phyloP scores from a whole-genome alignment of 2,329 filamentous ascomycete species.

The Harringtonia aguacate region DNA sequence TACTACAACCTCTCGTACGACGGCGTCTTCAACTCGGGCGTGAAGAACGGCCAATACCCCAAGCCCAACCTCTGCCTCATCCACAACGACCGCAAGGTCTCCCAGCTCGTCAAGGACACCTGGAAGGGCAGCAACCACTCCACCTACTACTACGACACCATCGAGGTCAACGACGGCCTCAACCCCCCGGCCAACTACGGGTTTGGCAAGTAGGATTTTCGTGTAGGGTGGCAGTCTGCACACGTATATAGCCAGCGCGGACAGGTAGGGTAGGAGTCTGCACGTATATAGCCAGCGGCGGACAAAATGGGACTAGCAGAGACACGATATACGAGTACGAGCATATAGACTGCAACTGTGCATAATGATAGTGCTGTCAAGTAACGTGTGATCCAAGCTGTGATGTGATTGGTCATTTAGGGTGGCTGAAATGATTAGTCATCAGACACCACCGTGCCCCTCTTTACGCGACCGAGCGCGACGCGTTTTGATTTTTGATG shows the following conservation, averaged over 20 bases:
- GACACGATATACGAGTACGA: too few relatives aligned
- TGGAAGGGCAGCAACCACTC: slow-evolving; percentile 15
- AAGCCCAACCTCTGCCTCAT: slow-evolving; percentile 17
- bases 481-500: slow-evolving; percentile 3
- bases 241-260: too few relatives aligned
- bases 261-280: too few relatives aligned
- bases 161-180: slow-evolving; percentile 18
- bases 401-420: too few relatives aligned
- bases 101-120: slow-evolving; percentile 10
- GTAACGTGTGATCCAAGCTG: too few relatives aligned
- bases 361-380: too few relatives aligned
- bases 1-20: slow-evolving; percentile 18
- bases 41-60: slow-evolving; percentile 15
- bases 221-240: too few relatives aligned
- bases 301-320: too few relatives aligned
- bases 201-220: slow-evolving; percentile 1
- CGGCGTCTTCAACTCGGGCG: slow-evolving; percentile 16
- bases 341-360: too few relatives aligned
- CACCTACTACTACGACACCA: slow-evolving; percentile 16
- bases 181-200: slow-evolving; percentile 16
- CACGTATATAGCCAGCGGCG: too few relatives aligned
- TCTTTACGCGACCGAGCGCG: neutral
- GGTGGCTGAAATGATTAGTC: too few relatives aligned
- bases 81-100: slow-evolving; percentile 15
- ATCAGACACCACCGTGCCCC: too few relatives aligned